Evolutionary conservation across 495 filamentous ascomycete genomes (phyloP), one percentile per base, ranked within the genome.

Genomic region (Articulospora tetracladia): DNA sequence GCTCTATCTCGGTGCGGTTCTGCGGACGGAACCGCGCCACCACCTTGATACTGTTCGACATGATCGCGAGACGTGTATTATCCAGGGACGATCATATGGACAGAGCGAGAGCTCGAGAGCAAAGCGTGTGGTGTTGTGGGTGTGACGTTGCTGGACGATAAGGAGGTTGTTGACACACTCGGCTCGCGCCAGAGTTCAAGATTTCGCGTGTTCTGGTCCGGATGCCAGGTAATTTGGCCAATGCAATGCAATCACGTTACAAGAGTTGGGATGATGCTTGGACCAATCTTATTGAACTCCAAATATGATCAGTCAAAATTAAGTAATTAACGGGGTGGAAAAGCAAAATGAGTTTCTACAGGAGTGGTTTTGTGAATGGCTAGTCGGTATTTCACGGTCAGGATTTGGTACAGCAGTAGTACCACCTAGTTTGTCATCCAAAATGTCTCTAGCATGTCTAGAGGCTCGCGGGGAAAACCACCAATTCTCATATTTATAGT

Each of bases 11-110:
- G 64, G 92, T 78, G 72, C 90, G 92, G 78, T 98, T 98, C 73
- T 96, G 93, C 62, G 94, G 94, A 63, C 94, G 87, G 76, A 98
- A 98, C 66, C 94, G 90, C 76, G 93, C 94, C 73, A 98, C 92
- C 69, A 98, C 94, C 77, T 82, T 82, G 78, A 83, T 83, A 63
- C 77, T 83, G 70, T 83, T 84, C 55, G 64, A 67, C 66, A 68
- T 68, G 66, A 65, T 66, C 57, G 66, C 62, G 47, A 56, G 41
- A 39, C 53, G 20, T 57, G 11, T 56, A 23, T 51, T 61, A 66
- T 56, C 60, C 36, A 8, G 52, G 57, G 39, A 51, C 24, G 57
- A 57, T 65, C 62, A 68, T 65, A 63, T 62, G 65, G 44, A 64
- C 60, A 56, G 34, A 26, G 13, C 22, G 51, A 3, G 27, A 51